Percentiles rank a stretch among this genome's conserved stretches.
phyloP scores from a whole-genome alignment of 768 basidiomycete species.

The Tylopilus sp. region DNA sequence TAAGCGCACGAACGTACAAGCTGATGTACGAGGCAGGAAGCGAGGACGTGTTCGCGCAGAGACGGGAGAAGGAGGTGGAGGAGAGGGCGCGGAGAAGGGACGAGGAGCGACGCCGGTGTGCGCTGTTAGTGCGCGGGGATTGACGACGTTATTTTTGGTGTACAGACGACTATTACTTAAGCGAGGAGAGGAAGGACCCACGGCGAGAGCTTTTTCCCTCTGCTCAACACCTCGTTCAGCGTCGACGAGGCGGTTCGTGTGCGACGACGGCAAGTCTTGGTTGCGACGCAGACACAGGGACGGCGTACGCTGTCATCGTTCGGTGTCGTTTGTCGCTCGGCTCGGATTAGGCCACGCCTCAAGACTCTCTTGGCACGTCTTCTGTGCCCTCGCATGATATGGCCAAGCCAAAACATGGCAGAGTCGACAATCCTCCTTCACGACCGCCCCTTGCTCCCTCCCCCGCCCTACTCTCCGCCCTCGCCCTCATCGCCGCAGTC shows the following conservation, averaged over 20 bases:
- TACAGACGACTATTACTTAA: slow-evolving; percentile 2
- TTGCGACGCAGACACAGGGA: background rate
- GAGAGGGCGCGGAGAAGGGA: slow-evolving; percentile 44
- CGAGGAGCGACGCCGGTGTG: slow-evolving; percentile 55
- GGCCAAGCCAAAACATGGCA: slow-evolving; percentile 52
- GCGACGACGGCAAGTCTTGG: background rate
- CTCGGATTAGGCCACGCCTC: slow-evolving; percentile 33
- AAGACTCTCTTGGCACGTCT: slow-evolving; percentile 38
- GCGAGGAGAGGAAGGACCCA: background rate
- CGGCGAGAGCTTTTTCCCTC: background rate
- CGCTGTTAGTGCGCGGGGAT: slow-evolving; percentile 12
- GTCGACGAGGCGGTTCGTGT: background rate
- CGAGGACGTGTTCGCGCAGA: slow-evolving; percentile 54
- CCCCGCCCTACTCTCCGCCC: slow-evolving; percentile 47
- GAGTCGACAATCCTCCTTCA: background rate
- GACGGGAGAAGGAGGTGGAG: slow-evolving; percentile 31
- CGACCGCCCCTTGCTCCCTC: slow-evolving; percentile 38
- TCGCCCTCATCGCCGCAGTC: slow-evolving; percentile 53
- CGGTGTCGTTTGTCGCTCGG: background rate
- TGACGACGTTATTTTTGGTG: slow-evolving; percentile 16
- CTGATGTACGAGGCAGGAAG: slow-evolving; percentile 62
- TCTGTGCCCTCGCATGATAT: slow-evolving; percentile 38
- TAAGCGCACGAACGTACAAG: slow-evolving; percentile 61
- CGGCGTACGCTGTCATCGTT: background rate
- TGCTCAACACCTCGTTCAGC: background rate